phyloP scores from a whole-genome alignment of 73 alveolate species.

The Durusdinium trenchii region DNA sequence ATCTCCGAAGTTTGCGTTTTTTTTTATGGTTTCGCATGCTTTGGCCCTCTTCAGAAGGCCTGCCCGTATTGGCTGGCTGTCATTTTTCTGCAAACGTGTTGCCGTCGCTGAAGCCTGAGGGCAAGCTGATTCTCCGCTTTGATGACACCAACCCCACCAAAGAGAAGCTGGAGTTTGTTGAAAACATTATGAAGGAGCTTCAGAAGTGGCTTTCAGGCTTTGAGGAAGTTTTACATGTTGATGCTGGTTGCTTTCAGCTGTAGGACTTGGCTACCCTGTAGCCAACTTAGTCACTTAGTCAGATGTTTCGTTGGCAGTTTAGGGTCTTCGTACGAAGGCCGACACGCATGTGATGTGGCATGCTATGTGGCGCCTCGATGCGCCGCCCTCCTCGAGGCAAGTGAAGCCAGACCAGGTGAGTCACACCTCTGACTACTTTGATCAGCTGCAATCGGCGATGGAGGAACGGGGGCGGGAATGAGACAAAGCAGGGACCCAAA shows the following conservation, averaged over 20 bases:
- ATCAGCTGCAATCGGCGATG: slow-evolving; percentile 96
- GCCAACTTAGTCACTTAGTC: not conserved
- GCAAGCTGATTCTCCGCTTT: slow-evolving; percentile 99
- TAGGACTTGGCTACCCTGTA: slow-evolving; percentile 48
- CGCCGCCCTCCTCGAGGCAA: slow-evolving; percentile 96
- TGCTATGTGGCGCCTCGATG: not conserved
- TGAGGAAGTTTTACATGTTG: not conserved
- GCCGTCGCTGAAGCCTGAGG: too few relatives aligned
- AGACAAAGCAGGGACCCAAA: too few relatives aligned
- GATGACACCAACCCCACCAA: slow-evolving; percentile 99
- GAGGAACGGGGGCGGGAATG: slow-evolving; percentile 95
- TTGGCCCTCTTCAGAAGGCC: too few relatives aligned
- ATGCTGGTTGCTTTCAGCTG: not conserved
- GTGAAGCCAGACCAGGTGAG: slow-evolving; percentile 98
- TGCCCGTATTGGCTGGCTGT: too few relatives aligned
- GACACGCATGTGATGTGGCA: not conserved
- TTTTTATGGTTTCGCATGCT: too few relatives aligned
- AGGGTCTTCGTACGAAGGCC: not conserved
- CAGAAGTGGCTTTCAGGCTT: not conserved
- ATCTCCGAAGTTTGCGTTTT: too few relatives aligned
- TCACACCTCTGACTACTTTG: slow-evolving; percentile 98
- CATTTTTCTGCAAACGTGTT: too few relatives aligned
- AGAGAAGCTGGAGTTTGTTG: slow-evolving; percentile 98
- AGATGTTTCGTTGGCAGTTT: too few relatives aligned
- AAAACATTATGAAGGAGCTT: slow-evolving; percentile 93